phyloP scores from a whole-genome alignment of 2,329 filamentous ascomycete species.

The Penicillium sp. region DNA sequence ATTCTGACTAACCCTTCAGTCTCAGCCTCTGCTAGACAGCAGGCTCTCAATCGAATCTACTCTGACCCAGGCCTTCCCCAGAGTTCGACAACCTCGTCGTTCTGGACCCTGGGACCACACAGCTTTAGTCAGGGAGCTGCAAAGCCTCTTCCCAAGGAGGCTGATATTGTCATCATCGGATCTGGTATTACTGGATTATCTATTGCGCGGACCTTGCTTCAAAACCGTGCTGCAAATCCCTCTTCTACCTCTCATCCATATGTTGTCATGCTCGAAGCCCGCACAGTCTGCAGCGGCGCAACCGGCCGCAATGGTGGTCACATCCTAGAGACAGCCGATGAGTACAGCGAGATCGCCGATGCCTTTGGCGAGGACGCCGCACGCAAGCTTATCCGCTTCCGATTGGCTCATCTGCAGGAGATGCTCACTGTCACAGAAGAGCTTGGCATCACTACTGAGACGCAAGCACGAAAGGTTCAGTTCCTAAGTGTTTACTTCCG shows the following conservation, averaged over 20 bases:
- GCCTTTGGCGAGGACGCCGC: slow-evolving; percentile 22
- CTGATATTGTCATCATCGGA: slow-evolving; percentile 34
- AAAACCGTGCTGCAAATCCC: slow-evolving; percentile 4
- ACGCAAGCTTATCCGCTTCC: slow-evolving; percentile 23
- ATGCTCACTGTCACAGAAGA: slow-evolving; percentile 23
- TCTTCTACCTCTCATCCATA: slow-evolving; percentile 4
- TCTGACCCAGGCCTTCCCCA: slow-evolving; percentile 30
- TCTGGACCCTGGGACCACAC: slow-evolving; percentile 33
- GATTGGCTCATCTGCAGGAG: slow-evolving; percentile 26
- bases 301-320: slow-evolving; percentile 39
- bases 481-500: slow-evolving; percentile 33
- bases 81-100: slow-evolving; percentile 34
- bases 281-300: slow-evolving; percentile 34
- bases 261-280: slow-evolving; percentile 34
- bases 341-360: slow-evolving; percentile 22
- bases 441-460: slow-evolving; percentile 21
- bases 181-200: slow-evolving; percentile 32
- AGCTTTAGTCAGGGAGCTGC: slow-evolving; percentile 22
- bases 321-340: slow-evolving; percentile 31
- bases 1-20: slow-evolving; percentile 21
- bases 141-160: slow-evolving; percentile 22
- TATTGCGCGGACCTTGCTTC: slow-evolving; percentile 27
- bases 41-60: slow-evolving; percentile 26
- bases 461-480: slow-evolving; percentile 29
- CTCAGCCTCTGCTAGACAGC: slow-evolving; percentile 21